Conservation (phyloP, 2,329 filamentous ascomycete species). For the Trichophyton equinum region DNA sequence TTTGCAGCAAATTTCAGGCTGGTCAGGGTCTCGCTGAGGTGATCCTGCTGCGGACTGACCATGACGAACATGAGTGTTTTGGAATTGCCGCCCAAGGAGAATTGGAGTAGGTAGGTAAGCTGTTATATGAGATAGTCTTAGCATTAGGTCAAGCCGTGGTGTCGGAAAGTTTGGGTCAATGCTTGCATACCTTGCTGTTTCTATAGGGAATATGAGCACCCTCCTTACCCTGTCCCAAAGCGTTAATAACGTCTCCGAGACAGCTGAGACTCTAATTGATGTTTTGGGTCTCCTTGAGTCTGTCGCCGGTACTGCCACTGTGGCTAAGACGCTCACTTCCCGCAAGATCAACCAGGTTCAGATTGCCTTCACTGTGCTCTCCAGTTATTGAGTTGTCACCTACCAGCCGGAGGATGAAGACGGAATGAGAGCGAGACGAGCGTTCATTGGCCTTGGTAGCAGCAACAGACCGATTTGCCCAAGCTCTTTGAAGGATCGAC, state of each 20-base stretch:
- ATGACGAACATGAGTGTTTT: conserved; percentile 99
- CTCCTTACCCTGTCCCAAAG: conserved; percentile 69
- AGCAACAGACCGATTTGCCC: conserved; percentile 78
- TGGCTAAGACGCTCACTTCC: conserved; percentile 85
- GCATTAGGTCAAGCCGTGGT: not conserved
- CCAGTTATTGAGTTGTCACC: conserved; percentile 60
- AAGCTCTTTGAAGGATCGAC: conserved; percentile 64
- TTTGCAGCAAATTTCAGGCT: conserved; percentile 94
- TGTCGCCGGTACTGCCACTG: conserved; percentile 71
- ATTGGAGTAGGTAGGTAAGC: conserved; percentile 89
- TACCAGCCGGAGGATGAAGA: conserved; percentile 70
- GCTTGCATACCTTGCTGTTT: conserved; percentile 64
- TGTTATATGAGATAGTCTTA: conserved; percentile 20
- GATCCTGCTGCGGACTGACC: conserved; percentile 82
- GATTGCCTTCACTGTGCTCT: conserved; percentile 78
- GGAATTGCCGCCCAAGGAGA: conserved; percentile 84
- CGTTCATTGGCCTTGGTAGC: conserved; percentile 96
- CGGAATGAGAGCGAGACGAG: conserved; percentile 85
- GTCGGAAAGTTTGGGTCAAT: not conserved
- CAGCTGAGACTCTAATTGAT: conserved; percentile 94
- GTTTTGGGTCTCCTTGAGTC: conserved; percentile 86
- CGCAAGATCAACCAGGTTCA: conserved; percentile 91
- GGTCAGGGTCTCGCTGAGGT: conserved; percentile 83
- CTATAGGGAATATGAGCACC: conserved; percentile 78
- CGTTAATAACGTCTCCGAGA: conserved; percentile 86